These are phyloP conservation scores for Colletotrichum chlorophyti DNA, from an alignment of 2,329 filamentous ascomycete species.

Conservation along the genomic window DNA sequence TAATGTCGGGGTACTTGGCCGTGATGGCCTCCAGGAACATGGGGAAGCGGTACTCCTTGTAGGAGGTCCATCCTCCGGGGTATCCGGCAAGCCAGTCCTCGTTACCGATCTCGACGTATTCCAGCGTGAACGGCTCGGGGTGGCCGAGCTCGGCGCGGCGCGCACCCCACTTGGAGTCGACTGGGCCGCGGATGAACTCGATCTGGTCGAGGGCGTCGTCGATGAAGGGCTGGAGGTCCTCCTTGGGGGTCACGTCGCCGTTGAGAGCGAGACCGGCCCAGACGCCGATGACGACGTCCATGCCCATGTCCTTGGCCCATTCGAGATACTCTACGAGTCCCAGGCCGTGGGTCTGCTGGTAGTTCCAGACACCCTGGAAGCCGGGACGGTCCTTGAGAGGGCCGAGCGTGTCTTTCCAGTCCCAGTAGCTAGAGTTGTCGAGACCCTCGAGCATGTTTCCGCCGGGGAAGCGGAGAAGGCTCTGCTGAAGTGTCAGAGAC, in stretches of 20 bases:
- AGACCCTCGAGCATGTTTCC: conserved; percentile 66
- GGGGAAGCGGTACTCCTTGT: conserved; percentile 62
- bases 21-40: conserved; percentile 66
- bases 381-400: conserved; percentile 62
- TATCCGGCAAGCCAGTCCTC: conserved; percentile 68
- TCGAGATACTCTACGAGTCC: conserved; percentile 68
- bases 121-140: conserved; percentile 64
- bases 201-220: conserved; percentile 68
- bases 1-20: conserved; percentile 62
- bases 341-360: conserved; percentile 67
- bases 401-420: conserved; percentile 61
- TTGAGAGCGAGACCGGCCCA: conserved; percentile 64
- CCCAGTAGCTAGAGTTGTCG: conserved; percentile 51
- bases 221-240: conserved; percentile 61
- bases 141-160: conserved; percentile 66
- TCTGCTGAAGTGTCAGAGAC: neutral
- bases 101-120: conserved; percentile 72
- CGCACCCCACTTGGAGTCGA: conserved; percentile 61
- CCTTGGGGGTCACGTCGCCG: conserved; percentile 56
- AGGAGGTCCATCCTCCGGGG: conserved; percentile 52
- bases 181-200: conserved; percentile 65
- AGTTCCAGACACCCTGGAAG: conserved; percentile 63
- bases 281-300: conserved; percentile 64
- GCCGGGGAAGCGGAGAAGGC: conserved; percentile 70
- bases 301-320: conserved; percentile 66